These are phyloP conservation scores for Chlorociboria aeruginascens DNA, from an alignment of 495 filamentous ascomycete genomes.

Conservation along the genomic window DNA sequence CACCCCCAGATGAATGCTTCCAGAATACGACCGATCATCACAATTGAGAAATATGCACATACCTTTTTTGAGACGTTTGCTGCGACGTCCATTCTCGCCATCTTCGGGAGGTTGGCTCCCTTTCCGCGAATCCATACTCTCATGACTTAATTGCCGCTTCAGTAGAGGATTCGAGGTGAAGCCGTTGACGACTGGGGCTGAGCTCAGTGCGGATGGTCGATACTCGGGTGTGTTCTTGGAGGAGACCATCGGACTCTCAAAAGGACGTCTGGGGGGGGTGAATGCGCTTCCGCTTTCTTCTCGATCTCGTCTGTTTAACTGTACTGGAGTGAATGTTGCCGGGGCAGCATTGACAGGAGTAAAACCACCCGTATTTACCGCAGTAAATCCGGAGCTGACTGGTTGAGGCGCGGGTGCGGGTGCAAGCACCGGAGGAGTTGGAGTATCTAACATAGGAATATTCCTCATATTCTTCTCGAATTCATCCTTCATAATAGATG, in stretches of 20 bases:
- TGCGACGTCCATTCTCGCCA: slow-evolving; percentile 62
- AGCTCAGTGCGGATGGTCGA: slow-evolving; percentile 36
- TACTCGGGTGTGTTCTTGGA: slow-evolving; percentile 48
- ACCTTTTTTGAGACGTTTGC: slow-evolving; percentile 93
- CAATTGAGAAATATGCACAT: slow-evolving; percentile 20
- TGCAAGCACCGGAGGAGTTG: slow-evolving; percentile 19
- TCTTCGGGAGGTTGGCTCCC: slow-evolving; percentile 47
- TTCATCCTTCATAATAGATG: slow-evolving; percentile 48
- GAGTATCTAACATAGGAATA: slow-evolving; percentile 43
- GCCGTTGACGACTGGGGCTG: slow-evolving; percentile 43
- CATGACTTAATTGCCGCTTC: slow-evolving; percentile 77
- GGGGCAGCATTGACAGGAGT: slow-evolving; percentile 60
- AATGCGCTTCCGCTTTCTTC: slow-evolving; percentile 22
- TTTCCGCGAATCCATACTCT: slow-evolving; percentile 46
- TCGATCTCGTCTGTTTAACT: slow-evolving; percentile 32
- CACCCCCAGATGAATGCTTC: background rate
- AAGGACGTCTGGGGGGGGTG: slow-evolving; percentile 32
- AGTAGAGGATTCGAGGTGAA: slow-evolving; percentile 41
- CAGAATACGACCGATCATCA: background rate
- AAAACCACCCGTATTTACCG: slow-evolving; percentile 43
- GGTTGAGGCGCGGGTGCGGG: slow-evolving; percentile 17
- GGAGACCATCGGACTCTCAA: slow-evolving; percentile 40
- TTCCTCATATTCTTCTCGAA: slow-evolving; percentile 34
- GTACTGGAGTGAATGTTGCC: slow-evolving; percentile 43
- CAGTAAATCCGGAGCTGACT: slow-evolving; percentile 19